Percentiles rank a stretch among this genome's conserved stretches.
Conservation (phyloP, 2,329 filamentous ascomycete genomes). For the Huntiella decipiens region DNA sequence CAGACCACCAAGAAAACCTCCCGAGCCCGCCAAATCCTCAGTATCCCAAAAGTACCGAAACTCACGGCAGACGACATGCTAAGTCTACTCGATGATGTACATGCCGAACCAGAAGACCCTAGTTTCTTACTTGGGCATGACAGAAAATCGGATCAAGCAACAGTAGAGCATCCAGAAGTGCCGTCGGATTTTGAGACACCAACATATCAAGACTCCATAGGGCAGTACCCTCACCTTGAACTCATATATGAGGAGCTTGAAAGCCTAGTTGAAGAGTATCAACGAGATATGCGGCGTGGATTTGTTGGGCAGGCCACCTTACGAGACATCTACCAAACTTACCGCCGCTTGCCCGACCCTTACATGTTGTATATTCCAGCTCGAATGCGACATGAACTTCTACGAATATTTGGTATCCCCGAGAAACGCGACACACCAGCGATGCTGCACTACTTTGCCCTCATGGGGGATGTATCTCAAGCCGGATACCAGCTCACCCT, state of each 20-base stretch:
- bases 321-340: conserved; percentile 29
- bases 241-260: conserved; percentile 22
- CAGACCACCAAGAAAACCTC: too few species aligned
- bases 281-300: conserved; percentile 19
- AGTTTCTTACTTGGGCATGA: conserved; percentile 32
- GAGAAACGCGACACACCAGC: conserved; percentile 35
- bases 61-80: conserved; percentile 27
- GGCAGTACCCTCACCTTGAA: conserved; percentile 19
- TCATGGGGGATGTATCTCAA: conserved; percentile 66
- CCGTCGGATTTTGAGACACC: conserved; percentile 30
- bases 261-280: conserved; percentile 18
- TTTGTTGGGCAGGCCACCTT: conserved; percentile 22
- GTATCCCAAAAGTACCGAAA: conserved; percentile 5
- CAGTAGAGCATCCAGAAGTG: conserved; percentile 30
- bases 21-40: not conserved
- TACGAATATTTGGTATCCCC: conserved; percentile 49
- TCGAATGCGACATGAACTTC: conserved; percentile 39
- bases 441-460: conserved; percentile 66
- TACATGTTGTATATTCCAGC: conserved; percentile 31
- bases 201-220: conserved; percentile 22
- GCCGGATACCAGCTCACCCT: conserved; percentile 48
- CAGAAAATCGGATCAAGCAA: conserved; percentile 31
- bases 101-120: conserved; percentile 26
- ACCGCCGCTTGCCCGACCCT: conserved; percentile 30
- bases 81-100: conserved; percentile 31